phyloP scores from a whole-genome alignment of 352 stramenopile species.

The Globisporangium cystogenes region DNA sequence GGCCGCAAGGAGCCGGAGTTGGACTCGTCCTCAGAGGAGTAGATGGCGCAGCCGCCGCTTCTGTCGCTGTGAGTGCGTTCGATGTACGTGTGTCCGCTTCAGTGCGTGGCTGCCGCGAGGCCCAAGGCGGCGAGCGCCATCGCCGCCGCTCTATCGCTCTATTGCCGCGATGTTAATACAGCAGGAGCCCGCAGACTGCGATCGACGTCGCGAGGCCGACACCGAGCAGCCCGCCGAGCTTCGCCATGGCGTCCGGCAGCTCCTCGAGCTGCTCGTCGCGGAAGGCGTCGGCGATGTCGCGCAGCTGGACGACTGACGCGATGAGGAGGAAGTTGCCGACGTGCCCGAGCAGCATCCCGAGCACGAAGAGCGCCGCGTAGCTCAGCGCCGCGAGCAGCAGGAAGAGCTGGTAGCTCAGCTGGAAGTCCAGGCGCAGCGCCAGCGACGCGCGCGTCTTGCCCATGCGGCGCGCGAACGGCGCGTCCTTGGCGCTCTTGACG shows the following conservation, averaged over 20 bases:
- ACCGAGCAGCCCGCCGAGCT: constrained; percentile 34
- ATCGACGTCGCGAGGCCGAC: constrained; percentile 54
- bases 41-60: no score
- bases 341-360: constrained; percentile 46
- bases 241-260: constrained; percentile 47
- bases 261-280: constrained; percentile 54
- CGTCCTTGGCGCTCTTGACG: constrained; percentile 65
- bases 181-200: constrained; percentile 28
- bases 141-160: neutral
- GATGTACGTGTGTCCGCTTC: neutral
- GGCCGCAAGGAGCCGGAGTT: constrained; percentile 24
- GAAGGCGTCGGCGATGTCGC: constrained; percentile 69
- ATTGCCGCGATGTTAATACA: constrained; percentile 8
- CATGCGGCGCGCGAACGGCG: constrained; percentile 61
- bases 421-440: constrained; percentile 45
- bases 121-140: neutral
- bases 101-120: neutral
- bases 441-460: constrained; percentile 39
- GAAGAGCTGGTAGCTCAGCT: constrained; percentile 58
- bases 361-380: constrained; percentile 50
- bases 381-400: constrained; percentile 50
- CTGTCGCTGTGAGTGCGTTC: neutral
- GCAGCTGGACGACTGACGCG: constrained; percentile 44
- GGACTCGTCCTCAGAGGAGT: constrained; percentile 16
- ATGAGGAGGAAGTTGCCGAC: constrained; percentile 65